Conservation (phyloP, 2,329 filamentous ascomycete genomes). For the Catunica adiposa region DNA sequence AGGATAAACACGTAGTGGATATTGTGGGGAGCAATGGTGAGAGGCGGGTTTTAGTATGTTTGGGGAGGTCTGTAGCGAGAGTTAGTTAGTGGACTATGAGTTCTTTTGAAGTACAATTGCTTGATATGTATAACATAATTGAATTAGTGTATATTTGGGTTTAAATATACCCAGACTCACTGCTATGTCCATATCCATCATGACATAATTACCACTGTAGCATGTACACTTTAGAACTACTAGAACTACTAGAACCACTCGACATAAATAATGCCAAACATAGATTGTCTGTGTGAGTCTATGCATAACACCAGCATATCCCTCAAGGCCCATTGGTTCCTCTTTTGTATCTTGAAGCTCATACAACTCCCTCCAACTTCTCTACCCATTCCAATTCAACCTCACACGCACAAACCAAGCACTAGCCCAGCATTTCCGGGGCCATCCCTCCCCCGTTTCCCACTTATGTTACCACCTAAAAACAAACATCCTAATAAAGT, state of each 20-base stretch:
- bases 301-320: neutral
- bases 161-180: neutral
- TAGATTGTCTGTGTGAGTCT: neutral
- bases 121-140: too few species aligned
- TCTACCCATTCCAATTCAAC: neutral
- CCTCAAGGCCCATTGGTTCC: neutral
- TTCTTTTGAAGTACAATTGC: too few species aligned
- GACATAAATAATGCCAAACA: neutral
- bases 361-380: neutral
- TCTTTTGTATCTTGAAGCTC: too few species aligned
- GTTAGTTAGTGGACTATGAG: too few species aligned
- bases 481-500: neutral
- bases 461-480: neutral
- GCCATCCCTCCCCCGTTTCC: neutral
- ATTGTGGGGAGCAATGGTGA: too few species aligned
- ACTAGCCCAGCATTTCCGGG: neutral
- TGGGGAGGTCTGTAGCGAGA: too few species aligned
- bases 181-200: neutral
- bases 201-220: neutral
- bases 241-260: neutral
- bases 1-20: too few species aligned
- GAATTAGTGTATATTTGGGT: too few species aligned
- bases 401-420: neutral
- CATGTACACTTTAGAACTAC: neutral
- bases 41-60: too few species aligned